A percentile compares a stretch with the other conserved stretches of the same genome.
phyloP scores from a whole-genome alignment of 192 early-diverging fungal genomes.

The Podila verticillata region DNA sequence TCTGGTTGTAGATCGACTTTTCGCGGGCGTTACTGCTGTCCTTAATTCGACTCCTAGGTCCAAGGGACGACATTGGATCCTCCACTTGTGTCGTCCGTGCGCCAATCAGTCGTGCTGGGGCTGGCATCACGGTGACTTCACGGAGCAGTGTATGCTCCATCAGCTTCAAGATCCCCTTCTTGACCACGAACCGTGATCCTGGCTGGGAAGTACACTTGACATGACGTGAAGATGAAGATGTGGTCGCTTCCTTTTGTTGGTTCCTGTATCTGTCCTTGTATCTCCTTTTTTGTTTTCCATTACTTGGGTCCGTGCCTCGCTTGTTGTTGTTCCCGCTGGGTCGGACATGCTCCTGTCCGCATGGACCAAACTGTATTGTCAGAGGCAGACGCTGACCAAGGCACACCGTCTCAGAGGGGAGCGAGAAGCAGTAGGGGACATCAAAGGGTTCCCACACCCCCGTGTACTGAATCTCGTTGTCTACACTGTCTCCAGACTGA shows the following conservation, averaged over 20 bases:
- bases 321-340: background rate
- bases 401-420: slow-evolving; percentile 30
- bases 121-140: slow-evolving; percentile 17
- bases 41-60: background rate
- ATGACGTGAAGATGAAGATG: too few relatives aligned
- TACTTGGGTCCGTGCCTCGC: background rate
- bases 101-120: background rate
- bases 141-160: slow-evolving; percentile 37
- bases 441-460: slow-evolving; percentile 47
- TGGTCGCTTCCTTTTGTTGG: background rate
- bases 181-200: slow-evolving; percentile 31
- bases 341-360: background rate
- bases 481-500: background rate
- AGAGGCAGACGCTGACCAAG: slow-evolving; percentile 31
- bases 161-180: slow-evolving; percentile 39
- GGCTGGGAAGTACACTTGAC: background rate
- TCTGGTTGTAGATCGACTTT: background rate
- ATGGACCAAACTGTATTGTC: slow-evolving; percentile 14
- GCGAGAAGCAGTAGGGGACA: slow-evolving; percentile 27
- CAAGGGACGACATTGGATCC: background rate
- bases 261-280: background rate
- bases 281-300: background rate
- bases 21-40: background rate
- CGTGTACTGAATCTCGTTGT: slow-evolving; percentile 26
- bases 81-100: background rate